Evolutionary conservation across 2,329 filamentous ascomycete species (phyloP).

Genomic region (Boeremia lycopersici): DNA sequence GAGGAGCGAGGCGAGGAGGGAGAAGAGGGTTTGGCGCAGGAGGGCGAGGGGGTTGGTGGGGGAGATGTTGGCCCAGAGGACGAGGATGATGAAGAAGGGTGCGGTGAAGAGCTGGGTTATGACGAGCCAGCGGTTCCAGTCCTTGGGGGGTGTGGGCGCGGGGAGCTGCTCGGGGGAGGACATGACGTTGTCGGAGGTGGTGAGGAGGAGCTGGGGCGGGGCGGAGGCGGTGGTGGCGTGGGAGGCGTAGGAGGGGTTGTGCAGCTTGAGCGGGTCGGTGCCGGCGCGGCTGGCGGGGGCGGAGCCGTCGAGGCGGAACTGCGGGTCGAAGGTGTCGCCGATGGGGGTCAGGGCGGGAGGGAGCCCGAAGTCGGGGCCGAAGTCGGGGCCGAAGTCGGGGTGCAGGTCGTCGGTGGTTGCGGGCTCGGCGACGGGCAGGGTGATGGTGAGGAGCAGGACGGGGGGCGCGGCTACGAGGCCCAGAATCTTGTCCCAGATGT

Average conservation of each 20-base stretch:
- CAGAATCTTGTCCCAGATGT: constrained; percentile 80
- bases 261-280: constrained; percentile 9
- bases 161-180: constrained; percentile 44
- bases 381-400: no score
- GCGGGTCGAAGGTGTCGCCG: constrained; percentile 19
- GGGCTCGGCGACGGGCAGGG: constrained; percentile 86
- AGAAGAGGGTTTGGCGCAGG: constrained; percentile 55
- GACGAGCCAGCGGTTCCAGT: constrained; percentile 93
- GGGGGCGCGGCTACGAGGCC: constrained; percentile 85
- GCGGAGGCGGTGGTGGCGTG: constrained; percentile 30
- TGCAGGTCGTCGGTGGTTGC: constrained; percentile 50
- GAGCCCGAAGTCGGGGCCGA: constrained; percentile 42
- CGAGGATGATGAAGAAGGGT: constrained; percentile 78
- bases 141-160: constrained; percentile 54
- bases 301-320: constrained; percentile 21
- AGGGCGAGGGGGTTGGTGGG: constrained; percentile 67
- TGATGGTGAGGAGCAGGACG: constrained; percentile 87
- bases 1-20: constrained; percentile 63
- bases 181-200: constrained; percentile 41
- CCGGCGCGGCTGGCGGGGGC: background rate
- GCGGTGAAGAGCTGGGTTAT: constrained; percentile 84
- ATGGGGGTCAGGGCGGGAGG: constrained; percentile 35
- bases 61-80: constrained; percentile 72
- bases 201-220: constrained; percentile 36
- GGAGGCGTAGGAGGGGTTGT: constrained; percentile 8